A percentile compares a stretch with the other conserved stretches of the same genome.
Conservation (phyloP, 2,329 filamentous ascomycete species). For the Alternaria infectoria region DNA sequence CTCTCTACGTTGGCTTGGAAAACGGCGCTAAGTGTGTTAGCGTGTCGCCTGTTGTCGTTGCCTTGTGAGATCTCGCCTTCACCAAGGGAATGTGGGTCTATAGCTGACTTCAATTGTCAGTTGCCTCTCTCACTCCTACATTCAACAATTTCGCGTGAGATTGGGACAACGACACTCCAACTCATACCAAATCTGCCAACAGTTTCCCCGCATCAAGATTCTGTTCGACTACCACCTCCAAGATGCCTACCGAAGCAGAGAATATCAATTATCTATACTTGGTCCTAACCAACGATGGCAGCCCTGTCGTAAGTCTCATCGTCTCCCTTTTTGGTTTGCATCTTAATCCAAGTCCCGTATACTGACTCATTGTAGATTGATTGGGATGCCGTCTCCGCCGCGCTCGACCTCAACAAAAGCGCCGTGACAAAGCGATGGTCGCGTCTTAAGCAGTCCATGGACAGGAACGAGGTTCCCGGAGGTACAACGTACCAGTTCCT, state of each 20-base stretch:
- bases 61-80: conserved; percentile 7
- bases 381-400: conserved; percentile 31
- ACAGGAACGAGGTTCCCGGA: conserved; percentile 22
- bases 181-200: not conserved
- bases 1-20: not conserved
- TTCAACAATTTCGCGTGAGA: not conserved
- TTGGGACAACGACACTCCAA: not conserved
- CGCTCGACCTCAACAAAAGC: conserved; percentile 32
- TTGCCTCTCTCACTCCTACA: conserved; percentile 1
- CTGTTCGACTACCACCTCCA: not conserved
- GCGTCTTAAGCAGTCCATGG: conserved; percentile 37
- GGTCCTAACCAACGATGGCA: conserved; percentile 33
- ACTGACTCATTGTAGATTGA: conserved; percentile 36
- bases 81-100: conserved; percentile 7
- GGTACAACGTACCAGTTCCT: conserved; percentile 29
- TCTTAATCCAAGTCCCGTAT: not conserved
- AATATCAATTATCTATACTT: conserved; percentile 41
- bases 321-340: not conserved
- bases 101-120: not conserved
- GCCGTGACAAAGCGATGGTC: conserved; percentile 43
- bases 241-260: conserved; percentile 39
- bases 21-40: conserved; percentile 10
- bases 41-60: conserved; percentile 12
- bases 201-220: not conserved
- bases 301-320: conserved; percentile 24